Base-by-base conservation (phyloP, 225 moss, liverwort and hornwort species). In the Pseudoscleropodium purum region DNA sequence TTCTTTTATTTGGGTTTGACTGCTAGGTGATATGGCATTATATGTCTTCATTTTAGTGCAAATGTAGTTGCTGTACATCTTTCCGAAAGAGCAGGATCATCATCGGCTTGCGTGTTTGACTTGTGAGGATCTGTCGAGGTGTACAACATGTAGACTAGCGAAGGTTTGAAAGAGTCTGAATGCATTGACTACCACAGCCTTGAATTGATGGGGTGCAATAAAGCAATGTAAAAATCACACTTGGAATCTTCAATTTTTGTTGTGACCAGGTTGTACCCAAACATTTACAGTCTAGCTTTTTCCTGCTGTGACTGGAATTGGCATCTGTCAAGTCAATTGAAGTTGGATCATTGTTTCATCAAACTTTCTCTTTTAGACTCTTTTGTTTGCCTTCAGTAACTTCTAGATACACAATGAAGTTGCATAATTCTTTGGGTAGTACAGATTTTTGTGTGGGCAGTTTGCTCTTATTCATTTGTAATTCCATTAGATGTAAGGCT, bases 71-170 rank as follows among this genome's bases (percentile, higher is more conserved):
- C 90, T 86, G 85, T 87, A 87, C 75, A 57, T n/a, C 87, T 81
- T 89, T 81, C 59, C 75, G 66, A 34, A 81, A 75, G 79, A 74
- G 75, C 87, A 84, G 80, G 87, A 87, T 80, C 87, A 49, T 82
- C 85, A 90, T 88, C 85, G 87, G 79, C 73, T 84, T 91, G 39
- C 47, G 72, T 84, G 87, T 84, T 84, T 73, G 87, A 86, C 91
- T 86, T 80, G 74, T 52, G 85, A 87, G 89, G 80, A 57, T 85
- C 70, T 88, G 69, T 88, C 88, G 85, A 89, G 90, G 77, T 86
- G 77, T 92, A 82, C 76, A 88, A 75, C 88, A 78, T 56, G 76
- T 90, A 85, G 88, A 88, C 56, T 30, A 90, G 92, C 76, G 41
- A 68, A 84, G 69, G 52, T 30, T 69, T 84, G 84, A 84, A 85